Evolutionary conservation across 2,329 filamentous ascomycete species (phyloP).

Genomic region (Tothia fuscella): DNA sequence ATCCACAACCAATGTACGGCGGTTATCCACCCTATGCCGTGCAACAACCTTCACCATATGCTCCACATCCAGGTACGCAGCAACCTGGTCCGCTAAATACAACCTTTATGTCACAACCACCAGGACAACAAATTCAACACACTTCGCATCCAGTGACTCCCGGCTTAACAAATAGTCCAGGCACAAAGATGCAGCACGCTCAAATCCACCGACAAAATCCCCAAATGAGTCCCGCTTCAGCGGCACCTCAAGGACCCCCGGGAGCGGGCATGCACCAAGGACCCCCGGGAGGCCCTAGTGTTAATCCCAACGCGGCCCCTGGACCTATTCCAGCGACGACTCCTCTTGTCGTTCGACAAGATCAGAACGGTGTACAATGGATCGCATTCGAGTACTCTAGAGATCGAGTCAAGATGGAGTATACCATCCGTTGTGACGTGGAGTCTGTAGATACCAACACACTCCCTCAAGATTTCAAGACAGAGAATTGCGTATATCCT

Average conservation of each 20-base stretch:
- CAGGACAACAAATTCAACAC: conserved; percentile 27
- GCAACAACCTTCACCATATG: conserved; percentile 45
- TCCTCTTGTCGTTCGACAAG: conserved; percentile 83
- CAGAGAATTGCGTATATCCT: conserved; percentile 96
- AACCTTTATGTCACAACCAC: conserved; percentile 43
- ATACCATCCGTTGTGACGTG: conserved; percentile 95
- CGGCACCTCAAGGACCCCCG: conserved; percentile 27
- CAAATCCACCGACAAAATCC: conserved; percentile 47
- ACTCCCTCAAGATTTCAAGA: conserved; percentile 81
- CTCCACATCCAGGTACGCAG: conserved; percentile 40
- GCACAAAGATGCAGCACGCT: conserved; percentile 32
- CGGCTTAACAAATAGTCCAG: conserved; percentile 52
- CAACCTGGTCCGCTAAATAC: conserved; percentile 41
- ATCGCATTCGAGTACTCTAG: conserved; percentile 97
- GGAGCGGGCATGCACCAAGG: conserved; percentile 29
- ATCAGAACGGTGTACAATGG: conserved; percentile 96
- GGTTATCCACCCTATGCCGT: conserved; percentile 54
- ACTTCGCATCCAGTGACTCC: conserved; percentile 35
- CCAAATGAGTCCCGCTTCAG: conserved; percentile 30
- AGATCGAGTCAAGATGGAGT: conserved; percentile 98
- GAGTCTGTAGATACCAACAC: conserved; percentile 90
- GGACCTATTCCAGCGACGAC: conserved; percentile 96
- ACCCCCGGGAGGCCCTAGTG: conserved; percentile 34
- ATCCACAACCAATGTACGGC: conserved; percentile 78
- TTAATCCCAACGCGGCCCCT: conserved; percentile 83